These are phyloP conservation scores for Stemphylium vesicarium DNA, from an alignment of 2,329 filamentous ascomycete genomes.

Conservation along the genomic window DNA sequence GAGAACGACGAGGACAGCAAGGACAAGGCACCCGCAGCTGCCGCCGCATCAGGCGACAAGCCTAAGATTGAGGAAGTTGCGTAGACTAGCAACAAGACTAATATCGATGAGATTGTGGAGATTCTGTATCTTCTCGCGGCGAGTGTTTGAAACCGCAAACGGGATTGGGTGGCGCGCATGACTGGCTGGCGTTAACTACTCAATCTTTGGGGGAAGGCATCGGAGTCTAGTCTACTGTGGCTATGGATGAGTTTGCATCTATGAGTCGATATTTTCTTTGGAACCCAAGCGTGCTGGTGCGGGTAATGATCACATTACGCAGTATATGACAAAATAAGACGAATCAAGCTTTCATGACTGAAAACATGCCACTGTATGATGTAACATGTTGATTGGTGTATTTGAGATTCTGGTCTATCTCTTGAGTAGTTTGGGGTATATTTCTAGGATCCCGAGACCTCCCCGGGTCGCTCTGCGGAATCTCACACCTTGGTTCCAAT, in stretches of 20 bases:
- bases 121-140: conserved; percentile 17
- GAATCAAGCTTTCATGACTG: conserved; percentile 11
- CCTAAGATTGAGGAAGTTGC: conserved; percentile 57
- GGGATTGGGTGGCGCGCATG: conserved; percentile 10
- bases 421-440: background rate
- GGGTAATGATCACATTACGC: conserved; percentile 19
- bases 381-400: background rate
- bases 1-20: conserved; percentile 45
- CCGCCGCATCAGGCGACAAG: conserved; percentile 41
- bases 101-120: conserved; percentile 56
- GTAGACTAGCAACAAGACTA: conserved; percentile 42
- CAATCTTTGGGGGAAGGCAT: conserved; percentile 7
- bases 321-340: conserved; percentile 24
- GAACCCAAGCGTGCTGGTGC: conserved; percentile 12
- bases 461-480: background rate
- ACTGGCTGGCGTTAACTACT: conserved; percentile 11
- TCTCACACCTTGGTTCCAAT: conserved; percentile 47
- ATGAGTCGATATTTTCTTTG: conserved; percentile 5
- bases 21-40: conserved; percentile 33
- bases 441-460: background rate
- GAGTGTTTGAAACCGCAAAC: conserved; percentile 15
- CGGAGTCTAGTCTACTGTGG: conserved; percentile 11
- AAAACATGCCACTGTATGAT: background rate
- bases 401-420: background rate
- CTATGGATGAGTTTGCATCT: conserved; percentile 1